Percentiles rank a stretch among this genome's conserved stretches.
Evolutionary conservation across 140 eudicot species (phyloP).

Genomic region (Stevia rebaudiana): DNA sequence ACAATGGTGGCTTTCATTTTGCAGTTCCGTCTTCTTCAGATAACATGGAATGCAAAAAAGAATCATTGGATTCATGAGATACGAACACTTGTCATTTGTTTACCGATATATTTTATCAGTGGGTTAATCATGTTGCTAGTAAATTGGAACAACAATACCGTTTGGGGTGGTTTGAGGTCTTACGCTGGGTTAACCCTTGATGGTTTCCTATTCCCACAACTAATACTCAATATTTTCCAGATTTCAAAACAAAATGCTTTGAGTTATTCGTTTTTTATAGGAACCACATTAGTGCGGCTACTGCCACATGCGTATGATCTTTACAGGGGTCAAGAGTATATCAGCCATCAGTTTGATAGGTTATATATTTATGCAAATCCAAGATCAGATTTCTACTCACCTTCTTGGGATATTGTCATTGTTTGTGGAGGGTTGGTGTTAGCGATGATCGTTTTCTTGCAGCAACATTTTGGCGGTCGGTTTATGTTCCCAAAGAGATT

Average conservation of each 20-base stretch:
- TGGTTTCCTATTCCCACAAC: constrained; percentile 63
- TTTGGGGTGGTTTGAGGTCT: constrained; percentile 52
- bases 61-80: constrained; percentile 36
- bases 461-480: constrained; percentile 66
- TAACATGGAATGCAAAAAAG: constrained; percentile 46
- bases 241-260: constrained; percentile 39
- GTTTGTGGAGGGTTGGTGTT: constrained; percentile 40
- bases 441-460: constrained; percentile 43
- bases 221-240: constrained; percentile 41
- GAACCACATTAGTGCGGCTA: constrained; percentile 48
- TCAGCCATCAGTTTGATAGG: constrained; percentile 21
- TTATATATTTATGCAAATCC: constrained; percentile 48
- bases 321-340: constrained; percentile 32
- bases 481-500: constrained; percentile 43
- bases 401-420: constrained; percentile 57
- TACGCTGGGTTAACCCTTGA: constrained; percentile 56
- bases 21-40: constrained; percentile 48
- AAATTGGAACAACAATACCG: constrained; percentile 29
- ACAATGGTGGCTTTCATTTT: constrained; percentile 54
- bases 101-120: constrained; percentile 39
- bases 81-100: constrained; percentile 23
- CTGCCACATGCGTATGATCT: constrained; percentile 66
- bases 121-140: constrained; percentile 31
- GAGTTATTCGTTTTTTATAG: constrained; percentile 38
- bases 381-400: constrained; percentile 47